These are phyloP conservation scores for Boletus rex-veris DNA, from an alignment of 768 basidiomycete species.

Conservation along the genomic window DNA sequence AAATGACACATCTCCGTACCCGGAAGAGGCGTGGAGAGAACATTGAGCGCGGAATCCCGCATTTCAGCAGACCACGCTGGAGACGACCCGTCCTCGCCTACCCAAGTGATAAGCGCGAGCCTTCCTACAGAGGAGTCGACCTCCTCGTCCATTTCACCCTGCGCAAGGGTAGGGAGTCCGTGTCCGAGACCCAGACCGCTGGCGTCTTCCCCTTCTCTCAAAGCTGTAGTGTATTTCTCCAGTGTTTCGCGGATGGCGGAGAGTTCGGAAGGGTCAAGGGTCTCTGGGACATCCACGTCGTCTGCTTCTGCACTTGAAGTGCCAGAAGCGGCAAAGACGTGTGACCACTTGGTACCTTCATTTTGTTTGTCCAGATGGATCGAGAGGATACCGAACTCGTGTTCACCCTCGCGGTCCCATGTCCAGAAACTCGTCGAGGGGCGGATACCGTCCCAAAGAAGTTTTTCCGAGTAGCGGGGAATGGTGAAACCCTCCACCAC, in stretches of 20 bases:
- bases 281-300: constrained; percentile 78
- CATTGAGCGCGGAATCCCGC: constrained; percentile 38
- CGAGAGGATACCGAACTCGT: constrained; percentile 65
- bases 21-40: constrained; percentile 74
- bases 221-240: constrained; percentile 77
- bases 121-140: constrained; percentile 75
- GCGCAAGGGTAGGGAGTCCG: constrained; percentile 74
- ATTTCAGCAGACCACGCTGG: constrained; percentile 41
- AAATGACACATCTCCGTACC: constrained; percentile 38
- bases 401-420: constrained; percentile 76
- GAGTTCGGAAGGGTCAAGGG: constrained; percentile 81
- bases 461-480: constrained; percentile 59
- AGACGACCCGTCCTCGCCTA: constrained; percentile 46
- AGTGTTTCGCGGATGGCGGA: constrained; percentile 74
- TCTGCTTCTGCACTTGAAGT: constrained; percentile 33
- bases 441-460: constrained; percentile 78
- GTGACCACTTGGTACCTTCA: constrained; percentile 81
- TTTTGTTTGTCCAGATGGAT: constrained; percentile 86
- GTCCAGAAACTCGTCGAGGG: constrained; percentile 88
- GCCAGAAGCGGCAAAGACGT: constrained; percentile 66
- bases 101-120: constrained; percentile 62
- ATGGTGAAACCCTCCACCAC: constrained; percentile 33
- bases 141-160: constrained; percentile 91
- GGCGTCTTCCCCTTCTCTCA: constrained; percentile 55
- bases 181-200: constrained; percentile 62